Evolutionary conservation across 2,329 filamentous ascomycete species (phyloP).

Genomic region (Chaetothyriales sp.): DNA sequence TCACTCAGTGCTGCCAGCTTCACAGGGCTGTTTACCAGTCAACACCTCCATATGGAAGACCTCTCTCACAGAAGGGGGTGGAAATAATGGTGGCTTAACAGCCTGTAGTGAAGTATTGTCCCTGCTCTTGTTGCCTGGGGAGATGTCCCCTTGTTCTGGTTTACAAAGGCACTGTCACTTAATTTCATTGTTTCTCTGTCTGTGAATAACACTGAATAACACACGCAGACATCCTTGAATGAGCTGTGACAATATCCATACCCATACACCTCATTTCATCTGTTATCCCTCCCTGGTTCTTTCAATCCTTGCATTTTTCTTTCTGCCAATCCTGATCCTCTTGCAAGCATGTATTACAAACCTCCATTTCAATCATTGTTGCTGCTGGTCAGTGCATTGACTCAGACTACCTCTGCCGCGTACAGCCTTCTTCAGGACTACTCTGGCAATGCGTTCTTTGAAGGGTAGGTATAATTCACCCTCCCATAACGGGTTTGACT

Average conservation of each 20-base stretch:
- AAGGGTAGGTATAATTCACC: conserved; percentile 16
- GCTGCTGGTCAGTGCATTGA: conserved; percentile 13
- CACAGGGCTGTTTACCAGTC: background rate
- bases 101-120: background rate
- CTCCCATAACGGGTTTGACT: background rate
- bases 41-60: background rate
- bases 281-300: background rate
- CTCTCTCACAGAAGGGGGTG: background rate
- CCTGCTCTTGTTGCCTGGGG: background rate
- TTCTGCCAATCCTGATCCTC: background rate
- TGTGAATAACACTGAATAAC: background rate
- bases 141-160: background rate
- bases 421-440: conserved; percentile 30
- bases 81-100: background rate
- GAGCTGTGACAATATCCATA: background rate
- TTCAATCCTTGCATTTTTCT: background rate
- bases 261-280: background rate
- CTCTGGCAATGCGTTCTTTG: conserved; percentile 33
- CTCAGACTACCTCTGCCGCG: conserved; percentile 12
- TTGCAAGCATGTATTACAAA: background rate
- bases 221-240: background rate
- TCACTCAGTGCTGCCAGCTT: background rate
- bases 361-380: conserved; percentile 3
- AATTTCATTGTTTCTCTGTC: background rate
- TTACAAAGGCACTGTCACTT: background rate